phyloP scores from a whole-genome alignment of 176 grass and related monocot genomes.

The Bromus sterilis region DNA sequence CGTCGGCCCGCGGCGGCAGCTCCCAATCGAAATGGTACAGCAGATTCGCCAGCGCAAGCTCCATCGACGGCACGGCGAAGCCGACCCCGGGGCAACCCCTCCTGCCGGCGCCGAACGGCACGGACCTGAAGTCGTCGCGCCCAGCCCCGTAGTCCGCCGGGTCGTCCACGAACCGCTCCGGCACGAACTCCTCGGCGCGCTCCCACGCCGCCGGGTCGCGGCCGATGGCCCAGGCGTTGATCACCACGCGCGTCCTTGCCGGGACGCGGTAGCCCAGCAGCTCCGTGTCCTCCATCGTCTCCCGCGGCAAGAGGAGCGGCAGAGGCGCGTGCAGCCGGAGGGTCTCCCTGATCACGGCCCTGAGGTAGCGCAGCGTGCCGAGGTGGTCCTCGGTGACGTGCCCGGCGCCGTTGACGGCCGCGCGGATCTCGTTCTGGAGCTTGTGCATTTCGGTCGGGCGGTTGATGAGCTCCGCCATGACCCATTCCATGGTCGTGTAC shows the following conservation, averaged over 20 bases:
- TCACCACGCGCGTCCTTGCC: constrained; percentile 13
- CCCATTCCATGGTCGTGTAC: not conserved
- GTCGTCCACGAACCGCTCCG: constrained; percentile 24
- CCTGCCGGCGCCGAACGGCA: constrained; percentile 56
- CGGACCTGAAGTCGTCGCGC: constrained; percentile 34
- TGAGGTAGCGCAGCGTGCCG: constrained; percentile 2
- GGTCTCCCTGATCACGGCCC: constrained; percentile 35
- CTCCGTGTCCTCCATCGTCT: constrained; percentile 33
- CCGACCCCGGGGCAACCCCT: constrained; percentile 41
- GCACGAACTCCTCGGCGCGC: constrained; percentile 34
- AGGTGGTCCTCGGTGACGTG: constrained; percentile 24
- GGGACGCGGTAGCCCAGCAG: constrained; percentile 17
- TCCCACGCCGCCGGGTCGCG: constrained; percentile 41
- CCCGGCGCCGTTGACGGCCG: not conserved
- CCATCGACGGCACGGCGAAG: constrained; percentile 14
- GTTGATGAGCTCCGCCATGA: constrained; percentile 37
- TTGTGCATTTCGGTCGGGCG: constrained; percentile 17
- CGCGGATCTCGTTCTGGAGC: constrained; percentile 45
- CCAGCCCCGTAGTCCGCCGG: not conserved
- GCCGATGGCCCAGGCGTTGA: constrained; percentile 48
- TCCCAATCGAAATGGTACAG: constrained; percentile 39
- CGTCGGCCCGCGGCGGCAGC: not conserved
- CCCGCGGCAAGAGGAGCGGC: constrained; percentile 33
- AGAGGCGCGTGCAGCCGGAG: constrained; percentile 43
- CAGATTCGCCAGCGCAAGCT: constrained; percentile 29